Evolutionary conservation across 768 basidiomycete genomes (phyloP), one percentile per base, ranked within the genome.

Genomic region (Auriscalpium vulgare): DNA sequence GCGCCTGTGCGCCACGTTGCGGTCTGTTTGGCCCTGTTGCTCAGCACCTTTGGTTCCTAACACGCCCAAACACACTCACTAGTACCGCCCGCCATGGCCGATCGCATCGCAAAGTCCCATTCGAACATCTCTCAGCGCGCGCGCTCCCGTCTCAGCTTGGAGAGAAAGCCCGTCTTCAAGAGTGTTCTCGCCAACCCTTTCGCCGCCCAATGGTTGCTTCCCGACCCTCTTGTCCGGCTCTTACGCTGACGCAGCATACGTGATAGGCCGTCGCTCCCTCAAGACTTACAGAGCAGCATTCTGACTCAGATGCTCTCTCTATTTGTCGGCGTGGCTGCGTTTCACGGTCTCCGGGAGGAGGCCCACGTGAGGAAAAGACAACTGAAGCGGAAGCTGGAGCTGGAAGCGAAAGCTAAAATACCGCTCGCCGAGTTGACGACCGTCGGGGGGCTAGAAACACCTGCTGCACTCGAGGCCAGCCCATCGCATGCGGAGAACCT

Each of bases 121-220:
- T 78, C 72, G 8, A 79, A 85, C 58, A 68, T 69, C 11, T 87
- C 88, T 0, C 87, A 86, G 62, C 82, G 88, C 44, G 80, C 79
- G 34, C 83, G 75, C 60, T 66, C 70, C 19, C 72, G 73, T n/a
- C 57, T 68, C 16, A 56, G 59, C 8, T 8, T 64, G 14, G 87
- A 89, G 21, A 79, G 75, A 47, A 91, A 84, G 63, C 70, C 74
- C 1, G 80, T 84, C 0, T 90, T 82, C 72, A 90, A 82, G 60
- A 77, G 80, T 56, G 84, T 85, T 0, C 71, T 92, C 21, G 83
- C 84, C 51, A 91, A 80, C 57, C 90, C 90, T 2, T 85, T 87
- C 62, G 76, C 78, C 10, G 73, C 91, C 14, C 67, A 70, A 65
- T 92, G 90, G 90, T 90, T 63, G 51, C 47, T 57, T 63, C 54